Conservation (phyloP, 148 eudicot genomes). For the Chenopodium album region DNA sequence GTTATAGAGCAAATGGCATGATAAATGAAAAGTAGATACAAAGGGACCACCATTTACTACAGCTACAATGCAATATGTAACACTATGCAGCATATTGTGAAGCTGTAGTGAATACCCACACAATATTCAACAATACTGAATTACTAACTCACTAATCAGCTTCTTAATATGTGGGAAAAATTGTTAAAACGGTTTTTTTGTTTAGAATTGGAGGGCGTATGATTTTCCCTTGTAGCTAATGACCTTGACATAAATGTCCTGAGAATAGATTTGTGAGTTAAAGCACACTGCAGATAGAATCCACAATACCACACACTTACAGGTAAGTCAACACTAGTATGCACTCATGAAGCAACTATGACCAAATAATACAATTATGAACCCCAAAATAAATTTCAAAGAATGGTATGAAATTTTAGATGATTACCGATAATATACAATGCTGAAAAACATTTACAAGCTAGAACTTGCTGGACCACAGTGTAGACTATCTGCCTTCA, state of each 20-base stretch:
- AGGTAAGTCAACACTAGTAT: not conserved
- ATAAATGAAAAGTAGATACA: not conserved
- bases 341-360: not conserved
- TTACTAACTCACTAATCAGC: no score
- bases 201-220: no score
- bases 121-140: no score
- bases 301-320: not conserved
- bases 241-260: not conserved
- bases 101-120: no score
- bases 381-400: not conserved
- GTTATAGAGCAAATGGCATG: not conserved
- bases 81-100: no score
- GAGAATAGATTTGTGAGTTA: not conserved
- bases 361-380: not conserved
- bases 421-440: conserved; percentile 11
- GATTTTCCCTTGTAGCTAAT: not conserved
- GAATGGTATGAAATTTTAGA: conserved; percentile 1
- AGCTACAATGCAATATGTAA: no score
- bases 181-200: no score
- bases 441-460: conserved; percentile 4
- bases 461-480: not conserved
- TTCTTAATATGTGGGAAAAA: no score
- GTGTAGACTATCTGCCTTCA: conserved; percentile 57
- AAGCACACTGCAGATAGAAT: not conserved
- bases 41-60: no score